Percentiles rank a stretch among this genome's conserved stretches.
Conservation (phyloP, 2,329 filamentous ascomycete genomes). For the Beauveria sp. region DNA sequence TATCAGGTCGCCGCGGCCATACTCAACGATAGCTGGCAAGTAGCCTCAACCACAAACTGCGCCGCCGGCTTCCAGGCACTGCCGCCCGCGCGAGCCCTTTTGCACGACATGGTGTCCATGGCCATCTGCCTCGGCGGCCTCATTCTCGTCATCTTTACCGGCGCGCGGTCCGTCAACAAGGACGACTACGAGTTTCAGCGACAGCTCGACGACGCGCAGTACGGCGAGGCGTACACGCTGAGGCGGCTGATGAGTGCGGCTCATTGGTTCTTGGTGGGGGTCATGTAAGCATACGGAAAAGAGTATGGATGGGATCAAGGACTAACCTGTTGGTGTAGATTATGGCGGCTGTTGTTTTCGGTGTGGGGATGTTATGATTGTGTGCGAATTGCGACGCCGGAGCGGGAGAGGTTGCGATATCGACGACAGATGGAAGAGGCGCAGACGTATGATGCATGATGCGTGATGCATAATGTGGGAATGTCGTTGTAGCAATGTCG, state of each 20-base stretch:
- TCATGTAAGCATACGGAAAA: constrained; percentile 18
- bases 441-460: not conserved
- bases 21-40: constrained; percentile 32
- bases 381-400: not conserved
- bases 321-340: constrained; percentile 11
- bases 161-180: constrained; percentile 1
- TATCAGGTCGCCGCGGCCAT: constrained; percentile 24
- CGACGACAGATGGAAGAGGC: constrained; percentile 9
- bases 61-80: constrained; percentile 20
- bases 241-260: not conserved
- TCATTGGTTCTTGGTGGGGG: constrained; percentile 12
- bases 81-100: constrained; percentile 20
- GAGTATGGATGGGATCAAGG: too few relatives aligned
- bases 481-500: too few relatives aligned
- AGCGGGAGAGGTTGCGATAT: not conserved
- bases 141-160: constrained; percentile 26
- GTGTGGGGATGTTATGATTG: constrained; percentile 24
- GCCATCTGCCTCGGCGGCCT: constrained; percentile 27
- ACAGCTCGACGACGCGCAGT: not conserved
- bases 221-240: constrained; percentile 6
- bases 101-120: constrained; percentile 27
- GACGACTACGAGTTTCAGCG: constrained; percentile 15
- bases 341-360: constrained; percentile 22
- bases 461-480: too few relatives aligned
- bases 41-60: constrained; percentile 22